A percentile compares a stretch with the other conserved stretches of the same genome.
These are phyloP conservation scores for Plasmodium adleri DNA, from an alignment of 169 alveolate genomes.

Conservation along the genomic window DNA sequence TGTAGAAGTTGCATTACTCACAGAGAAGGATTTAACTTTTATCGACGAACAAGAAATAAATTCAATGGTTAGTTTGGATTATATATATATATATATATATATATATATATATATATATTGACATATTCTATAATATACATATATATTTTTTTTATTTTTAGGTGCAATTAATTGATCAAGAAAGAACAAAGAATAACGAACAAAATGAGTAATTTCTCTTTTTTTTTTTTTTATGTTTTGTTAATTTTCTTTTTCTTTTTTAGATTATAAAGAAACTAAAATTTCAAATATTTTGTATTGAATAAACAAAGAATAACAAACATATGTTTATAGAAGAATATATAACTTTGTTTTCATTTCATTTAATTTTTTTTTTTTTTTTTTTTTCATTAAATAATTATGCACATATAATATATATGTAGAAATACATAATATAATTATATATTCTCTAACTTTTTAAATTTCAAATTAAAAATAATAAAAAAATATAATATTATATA, in stretches of 20 bases:
- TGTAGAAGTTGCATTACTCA: conserved; percentile 89
- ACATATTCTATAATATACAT: not conserved
- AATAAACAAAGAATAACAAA: too few species aligned
- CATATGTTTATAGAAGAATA: too few species aligned
- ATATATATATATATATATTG: not conserved
- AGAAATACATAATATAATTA: not conserved
- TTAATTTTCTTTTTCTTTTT: too few species aligned
- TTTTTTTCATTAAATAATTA: conserved; percentile 1
- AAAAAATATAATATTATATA: too few species aligned
- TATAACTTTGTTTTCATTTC: too few species aligned
- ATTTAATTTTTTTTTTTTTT: conserved; percentile 7
- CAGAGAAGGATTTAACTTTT: conserved; percentile 81
- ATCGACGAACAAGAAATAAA: conserved; percentile 80
- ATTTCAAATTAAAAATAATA: too few species aligned
- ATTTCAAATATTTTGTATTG: too few species aligned
- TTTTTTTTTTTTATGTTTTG: conserved; percentile 51
- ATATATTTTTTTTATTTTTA: conserved; percentile 7
- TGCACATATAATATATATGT: not conserved
- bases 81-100: not conserved
- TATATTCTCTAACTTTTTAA: too few species aligned
- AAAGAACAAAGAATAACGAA: conserved; percentile 53
- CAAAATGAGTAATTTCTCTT: conserved; percentile 23
- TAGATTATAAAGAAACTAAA: too few species aligned
- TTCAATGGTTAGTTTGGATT: conserved; percentile 61
- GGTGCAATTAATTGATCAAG: conserved; percentile 72